Base-by-base conservation (phyloP, 495 filamentous ascomycete species). In the Penicillium coprophilum region DNA sequence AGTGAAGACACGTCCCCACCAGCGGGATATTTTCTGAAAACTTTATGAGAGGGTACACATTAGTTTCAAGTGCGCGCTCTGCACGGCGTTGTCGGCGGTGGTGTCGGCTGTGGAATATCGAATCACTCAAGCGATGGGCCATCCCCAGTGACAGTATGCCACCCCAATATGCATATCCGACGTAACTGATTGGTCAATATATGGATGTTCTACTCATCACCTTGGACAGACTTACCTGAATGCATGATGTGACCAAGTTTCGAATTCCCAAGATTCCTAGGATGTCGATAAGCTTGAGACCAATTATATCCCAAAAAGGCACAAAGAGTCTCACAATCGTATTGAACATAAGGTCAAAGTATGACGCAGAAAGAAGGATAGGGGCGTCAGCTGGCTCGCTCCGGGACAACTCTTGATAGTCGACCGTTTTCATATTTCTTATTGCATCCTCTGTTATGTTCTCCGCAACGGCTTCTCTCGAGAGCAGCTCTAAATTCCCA, bases 401-500 rank as follows among this genome's bases (percentile, higher is more conserved):
- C 28, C 55, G 32, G 2, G 62, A 36, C 0, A 77, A 3, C 40
- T 77, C 73, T 12, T 50, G 28, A 40, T 71, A 74, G 7, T 71
- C 63, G 4, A 76, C 66, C 1, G 50, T 58, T 11, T 59, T 63
- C 71, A 76, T 72, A 15, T 58, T 58, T 8, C 39, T 45, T 17
- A 79, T 66, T 1, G 65, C 69, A 48, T 75, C 68, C 2, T 69
- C 60, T 0, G 73, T 79, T 7, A 77, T 56, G 46, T 79, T 75
- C 7, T 56, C 64, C 3, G 70, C 69, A 0, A 77, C 45, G 4
- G 62, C 53, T 8, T 69, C 69, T 24, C 68, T 59, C 0, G 76
- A 58, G 3, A 77, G 52, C 13, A 75, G 55, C 4, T 70, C 63
- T 11, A 61, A 17, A 40, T 64, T 46, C 8, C 63, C 71, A 10